Evolutionary conservation across 148 eudicot genomes (phyloP), one percentile per base, ranked within the genome.

Genomic region (Camellia japonica): DNA sequence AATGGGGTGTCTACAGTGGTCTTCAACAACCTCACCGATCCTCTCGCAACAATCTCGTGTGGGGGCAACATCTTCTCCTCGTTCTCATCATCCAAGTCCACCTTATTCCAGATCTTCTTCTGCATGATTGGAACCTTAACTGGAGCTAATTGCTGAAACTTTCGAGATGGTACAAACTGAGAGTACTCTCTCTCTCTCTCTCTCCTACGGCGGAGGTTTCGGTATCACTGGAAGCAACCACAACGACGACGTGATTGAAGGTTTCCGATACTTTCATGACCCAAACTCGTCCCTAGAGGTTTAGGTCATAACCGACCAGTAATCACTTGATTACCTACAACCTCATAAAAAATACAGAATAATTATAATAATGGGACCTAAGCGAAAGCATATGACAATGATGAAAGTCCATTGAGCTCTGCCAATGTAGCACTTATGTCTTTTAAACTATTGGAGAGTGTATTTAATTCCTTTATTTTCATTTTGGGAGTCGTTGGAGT

Each of bases 11-110:
- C n/a, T n/a, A n/a, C n/a, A n/a, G 93, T 83, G 52, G 86, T 80
- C 52, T 83, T 85, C 79, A 78, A 80, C 54, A 61, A 76, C 30
- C 41, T 81, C 46, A 56, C 47, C 71, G 83, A 88, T 8, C 89
- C 89, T 83, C 90, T 84, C 42, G 87, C 95, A 0, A 89, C 96
- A 5, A 92, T 89, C 88, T 92, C 92, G 43, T 92, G 96, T 59
- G 96, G 96, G 82, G 93, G 96, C 77, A 92, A 67, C 90, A 90
- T 87, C 89, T 86, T 87, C 16, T 86, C 90, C 0, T 90, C 96
- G 5, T 85, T 87, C 0, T 71, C 85, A 1, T 84, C 85, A 5
- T 80, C 89, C 4, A 76, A n/a, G 59, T 80, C 86, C 73, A 74
- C 84, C 55, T 75, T 68, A 47, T 75, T 78, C 71, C 68, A 72